These are phyloP conservation scores for Eucalyptus marginata DNA, from an alignment of 345 rosid species.

Conservation along the genomic window DNA sequence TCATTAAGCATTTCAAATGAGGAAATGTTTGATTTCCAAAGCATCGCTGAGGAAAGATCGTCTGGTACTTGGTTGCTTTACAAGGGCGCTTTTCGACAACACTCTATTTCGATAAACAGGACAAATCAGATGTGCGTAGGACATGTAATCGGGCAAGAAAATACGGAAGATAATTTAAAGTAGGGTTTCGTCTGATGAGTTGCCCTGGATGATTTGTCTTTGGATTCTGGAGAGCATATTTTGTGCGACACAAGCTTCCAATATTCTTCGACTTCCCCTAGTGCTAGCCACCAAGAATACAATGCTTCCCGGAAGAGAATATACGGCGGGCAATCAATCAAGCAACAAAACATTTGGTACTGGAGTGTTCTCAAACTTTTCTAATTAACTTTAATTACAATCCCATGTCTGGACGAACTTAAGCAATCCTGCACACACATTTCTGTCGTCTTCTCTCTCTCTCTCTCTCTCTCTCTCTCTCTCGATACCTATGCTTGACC, in stretches of 20 bases:
- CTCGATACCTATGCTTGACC: conserved; percentile 20
- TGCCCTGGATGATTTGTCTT: background rate
- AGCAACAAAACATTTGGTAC: background rate
- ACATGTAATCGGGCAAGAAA: background rate
- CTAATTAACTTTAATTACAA: background rate
- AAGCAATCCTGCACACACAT: background rate
- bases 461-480: background rate
- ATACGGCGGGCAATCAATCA: background rate
- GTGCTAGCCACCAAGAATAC: background rate
- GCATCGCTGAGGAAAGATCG: background rate
- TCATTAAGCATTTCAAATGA: background rate
- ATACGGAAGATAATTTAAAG: background rate
- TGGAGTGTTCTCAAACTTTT: background rate
- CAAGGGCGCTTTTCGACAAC: background rate
- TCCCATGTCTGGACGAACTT: background rate
- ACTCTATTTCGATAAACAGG: background rate
- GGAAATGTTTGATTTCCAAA: background rate
- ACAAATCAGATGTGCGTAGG: background rate
- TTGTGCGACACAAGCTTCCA: conserved; percentile 22
- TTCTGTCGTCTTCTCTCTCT: background rate
- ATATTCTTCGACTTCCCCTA: background rate
- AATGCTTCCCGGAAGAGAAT: background rate
- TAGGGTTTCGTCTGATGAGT: background rate
- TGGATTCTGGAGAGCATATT: background rate
- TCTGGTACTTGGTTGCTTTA: background rate